Conservation (phyloP, 2,329 filamentous ascomycete genomes). For the Ophiostoma montium region DNA sequence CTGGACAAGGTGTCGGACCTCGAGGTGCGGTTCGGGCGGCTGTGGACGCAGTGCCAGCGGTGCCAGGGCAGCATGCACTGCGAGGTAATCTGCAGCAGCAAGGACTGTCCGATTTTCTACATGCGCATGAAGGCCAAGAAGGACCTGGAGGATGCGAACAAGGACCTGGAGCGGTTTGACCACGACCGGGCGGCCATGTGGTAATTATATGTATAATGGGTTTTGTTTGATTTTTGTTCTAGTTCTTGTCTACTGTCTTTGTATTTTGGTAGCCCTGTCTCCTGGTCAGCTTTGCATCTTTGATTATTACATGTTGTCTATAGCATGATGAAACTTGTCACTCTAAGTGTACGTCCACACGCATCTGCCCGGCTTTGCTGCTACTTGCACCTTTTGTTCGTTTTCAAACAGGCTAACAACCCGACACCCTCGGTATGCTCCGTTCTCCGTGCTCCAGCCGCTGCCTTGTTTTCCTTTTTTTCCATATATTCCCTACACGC, state of each 20-base stretch:
- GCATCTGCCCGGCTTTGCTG: too few species aligned
- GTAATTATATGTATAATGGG: too few species aligned
- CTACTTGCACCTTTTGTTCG: too few species aligned
- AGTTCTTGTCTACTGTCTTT: background rate
- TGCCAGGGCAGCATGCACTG: slow-evolving; percentile 97
- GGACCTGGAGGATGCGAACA: slow-evolving; percentile 88
- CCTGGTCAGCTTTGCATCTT: too few species aligned
- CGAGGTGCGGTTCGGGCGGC: slow-evolving; percentile 77
- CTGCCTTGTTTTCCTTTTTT: background rate
- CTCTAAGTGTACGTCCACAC: too few species aligned
- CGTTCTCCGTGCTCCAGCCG: too few species aligned
- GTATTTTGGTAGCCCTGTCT: too few species aligned
- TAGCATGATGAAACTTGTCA: too few species aligned
- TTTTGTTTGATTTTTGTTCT: background rate
- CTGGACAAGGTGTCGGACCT: slow-evolving; percentile 79
- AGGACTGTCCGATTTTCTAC: slow-evolving; percentile 98
- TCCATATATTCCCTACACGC: background rate
- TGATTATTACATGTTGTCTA: too few species aligned
- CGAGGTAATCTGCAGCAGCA: slow-evolving; percentile 92
- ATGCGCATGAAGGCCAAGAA: slow-evolving; percentile 99
- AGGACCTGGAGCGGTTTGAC: slow-evolving; percentile 83
- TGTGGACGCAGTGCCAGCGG: slow-evolving; percentile 97
- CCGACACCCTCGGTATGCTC: too few species aligned
- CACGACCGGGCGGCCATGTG: slow-evolving; percentile 47
- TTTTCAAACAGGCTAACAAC: too few species aligned